Conservation (phyloP, 352 stramenopile genomes). For the Blastocystis hominis region DNA sequence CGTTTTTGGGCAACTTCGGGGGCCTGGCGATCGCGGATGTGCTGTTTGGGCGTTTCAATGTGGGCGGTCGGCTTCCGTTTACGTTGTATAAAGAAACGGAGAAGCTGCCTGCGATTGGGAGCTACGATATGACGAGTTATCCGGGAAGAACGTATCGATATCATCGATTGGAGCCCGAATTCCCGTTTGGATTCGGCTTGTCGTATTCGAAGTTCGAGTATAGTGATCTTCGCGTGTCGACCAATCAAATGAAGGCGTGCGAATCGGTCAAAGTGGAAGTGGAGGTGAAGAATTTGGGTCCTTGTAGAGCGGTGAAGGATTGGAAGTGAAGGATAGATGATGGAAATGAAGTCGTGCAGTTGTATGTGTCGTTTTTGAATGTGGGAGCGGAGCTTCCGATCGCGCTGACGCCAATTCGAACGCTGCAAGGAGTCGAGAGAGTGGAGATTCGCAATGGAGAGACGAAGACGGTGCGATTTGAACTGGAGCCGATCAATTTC, state of each 20-base stretch:
- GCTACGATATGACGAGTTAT: background rate
- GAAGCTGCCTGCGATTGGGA: background rate
- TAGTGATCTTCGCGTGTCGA: background rate
- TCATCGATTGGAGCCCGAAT: background rate
- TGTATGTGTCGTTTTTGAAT: background rate
- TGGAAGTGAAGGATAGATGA: background rate
- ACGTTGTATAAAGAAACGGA: background rate
- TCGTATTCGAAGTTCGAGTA: background rate
- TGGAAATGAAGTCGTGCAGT: background rate
- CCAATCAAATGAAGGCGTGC: background rate
- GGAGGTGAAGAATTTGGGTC: background rate
- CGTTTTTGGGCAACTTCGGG: background rate
- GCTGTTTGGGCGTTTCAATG: slow-evolving; percentile 1
- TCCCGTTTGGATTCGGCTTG: background rate
- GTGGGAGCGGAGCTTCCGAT: background rate
- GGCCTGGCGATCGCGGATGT: background rate
- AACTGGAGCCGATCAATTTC: background rate
- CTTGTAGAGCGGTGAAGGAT: background rate
- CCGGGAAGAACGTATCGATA: background rate
- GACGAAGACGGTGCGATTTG: background rate
- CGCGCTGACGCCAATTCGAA: background rate
- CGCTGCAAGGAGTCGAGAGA: background rate
- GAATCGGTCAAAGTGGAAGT: background rate
- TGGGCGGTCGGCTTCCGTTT: background rate
- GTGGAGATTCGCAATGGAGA: background rate